These are phyloP conservation scores for Nepenthes alata DNA, from an alignment of 179 eudicot genomes.

Conservation along the genomic window DNA sequence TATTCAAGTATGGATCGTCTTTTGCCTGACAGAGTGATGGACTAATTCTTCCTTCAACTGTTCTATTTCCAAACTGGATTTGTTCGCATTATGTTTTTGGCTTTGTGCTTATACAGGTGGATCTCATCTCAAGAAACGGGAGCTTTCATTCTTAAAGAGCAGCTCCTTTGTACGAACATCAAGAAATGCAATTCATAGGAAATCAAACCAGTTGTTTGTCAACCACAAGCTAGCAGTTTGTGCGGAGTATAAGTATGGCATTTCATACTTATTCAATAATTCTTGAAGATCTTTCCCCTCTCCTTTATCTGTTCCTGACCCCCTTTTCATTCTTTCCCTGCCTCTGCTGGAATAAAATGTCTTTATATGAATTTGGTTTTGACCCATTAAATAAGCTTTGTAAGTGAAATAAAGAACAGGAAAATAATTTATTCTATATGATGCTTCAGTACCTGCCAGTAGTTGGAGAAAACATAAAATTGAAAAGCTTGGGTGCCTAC, in stretches of 20 bases:
- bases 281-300: not conserved
- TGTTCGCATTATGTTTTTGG: not conserved
- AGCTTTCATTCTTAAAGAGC: conserved; percentile 22
- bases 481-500: too few relatives aligned
- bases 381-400: not conserved
- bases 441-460: too few relatives aligned
- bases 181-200: conserved; percentile 16
- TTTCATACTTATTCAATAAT: not conserved
- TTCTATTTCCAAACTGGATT: too few relatives aligned
- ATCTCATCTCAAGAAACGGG: conserved; percentile 23
- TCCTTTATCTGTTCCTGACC: not conserved
- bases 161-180: conserved; percentile 17
- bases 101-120: conserved; percentile 26
- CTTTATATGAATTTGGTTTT: not conserved
- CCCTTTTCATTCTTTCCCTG: not conserved
- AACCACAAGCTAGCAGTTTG: conserved; percentile 23
- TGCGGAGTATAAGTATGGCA: conserved; percentile 38
- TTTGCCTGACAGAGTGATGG: too few relatives aligned
- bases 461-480: too few relatives aligned
- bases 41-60: too few relatives aligned
- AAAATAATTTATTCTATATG: too few relatives aligned
- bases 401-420: too few relatives aligned
- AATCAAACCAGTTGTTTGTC: conserved; percentile 16
- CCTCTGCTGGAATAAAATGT: not conserved
- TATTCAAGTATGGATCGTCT: too few relatives aligned